Evolutionary conservation across 108 stramenopile genomes (phyloP).

Genomic region (Conticribra weissflogii): DNA sequence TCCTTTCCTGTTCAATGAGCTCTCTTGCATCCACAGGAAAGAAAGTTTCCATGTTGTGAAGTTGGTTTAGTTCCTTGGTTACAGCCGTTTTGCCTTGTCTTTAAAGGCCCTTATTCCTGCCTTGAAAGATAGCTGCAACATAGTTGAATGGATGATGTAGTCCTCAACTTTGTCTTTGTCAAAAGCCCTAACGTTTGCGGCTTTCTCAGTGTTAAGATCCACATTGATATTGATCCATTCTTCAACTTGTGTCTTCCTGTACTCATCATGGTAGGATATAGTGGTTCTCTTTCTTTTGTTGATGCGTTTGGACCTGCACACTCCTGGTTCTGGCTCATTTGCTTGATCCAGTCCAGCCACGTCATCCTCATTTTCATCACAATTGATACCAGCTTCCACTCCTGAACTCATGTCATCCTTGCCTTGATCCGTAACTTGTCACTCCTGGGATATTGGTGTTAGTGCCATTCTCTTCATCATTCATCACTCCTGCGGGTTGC

Average conservation of each 20-base stretch:
- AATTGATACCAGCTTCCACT: no score
- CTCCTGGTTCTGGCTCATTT: neutral
- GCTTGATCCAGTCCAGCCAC: neutral
- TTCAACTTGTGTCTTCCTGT: no score
- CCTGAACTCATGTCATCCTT: no score
- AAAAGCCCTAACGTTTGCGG: no score
- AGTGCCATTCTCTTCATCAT: neutral
- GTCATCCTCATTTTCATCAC: neutral
- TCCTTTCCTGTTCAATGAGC: neutral
- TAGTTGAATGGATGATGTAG: no score
- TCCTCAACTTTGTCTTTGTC: no score
- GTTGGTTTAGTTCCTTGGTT: conserved; percentile 8
- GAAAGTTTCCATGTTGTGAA: neutral
- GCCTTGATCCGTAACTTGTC: no score
- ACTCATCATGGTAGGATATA: no score
- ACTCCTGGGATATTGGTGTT: neutral
- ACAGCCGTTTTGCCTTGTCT: neutral
- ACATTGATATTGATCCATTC: no score
- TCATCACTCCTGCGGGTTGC: neutral
- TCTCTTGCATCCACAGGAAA: neutral
- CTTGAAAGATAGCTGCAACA: no score
- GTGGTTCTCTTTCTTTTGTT: neutral
- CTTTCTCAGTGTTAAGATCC: no score
- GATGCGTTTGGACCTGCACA: neutral
- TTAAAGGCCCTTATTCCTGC: neutral